phyloP scores from a whole-genome alignment of 2,329 filamentous ascomycete species.

The Exserohilum rostratum region DNA sequence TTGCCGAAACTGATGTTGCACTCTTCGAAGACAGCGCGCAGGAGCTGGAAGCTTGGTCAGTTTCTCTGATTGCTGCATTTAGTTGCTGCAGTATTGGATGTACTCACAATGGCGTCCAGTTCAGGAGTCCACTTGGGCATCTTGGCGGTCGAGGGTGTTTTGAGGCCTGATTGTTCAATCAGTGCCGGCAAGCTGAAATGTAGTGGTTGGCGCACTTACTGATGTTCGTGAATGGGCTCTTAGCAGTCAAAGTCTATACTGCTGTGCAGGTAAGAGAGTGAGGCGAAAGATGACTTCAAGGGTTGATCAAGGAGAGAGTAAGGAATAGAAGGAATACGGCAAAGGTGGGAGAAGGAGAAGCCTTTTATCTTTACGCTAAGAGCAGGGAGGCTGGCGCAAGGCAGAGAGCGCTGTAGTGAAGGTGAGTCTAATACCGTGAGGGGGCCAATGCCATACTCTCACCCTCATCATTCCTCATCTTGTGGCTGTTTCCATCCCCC shows the following conservation, averaged over 20 bases:
- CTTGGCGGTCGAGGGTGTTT: neutral
- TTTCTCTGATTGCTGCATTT: no score
- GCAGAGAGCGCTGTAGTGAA: conserved; percentile 10
- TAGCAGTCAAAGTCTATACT: neutral
- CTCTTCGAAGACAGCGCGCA: conserved; percentile 23
- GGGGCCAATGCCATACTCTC: neutral
- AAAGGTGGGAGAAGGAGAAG: neutral
- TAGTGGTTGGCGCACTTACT: neutral
- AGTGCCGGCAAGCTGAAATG: neutral
- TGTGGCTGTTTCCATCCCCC: no score
- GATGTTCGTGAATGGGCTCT: neutral
- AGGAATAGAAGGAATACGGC: neutral
- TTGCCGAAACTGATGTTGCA: conserved; percentile 19
- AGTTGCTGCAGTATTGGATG: neutral
- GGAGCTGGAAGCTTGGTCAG: conserved; percentile 22
- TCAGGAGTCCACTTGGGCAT: conserved; percentile 31
- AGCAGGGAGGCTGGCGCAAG: neutral
- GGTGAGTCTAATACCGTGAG: conserved; percentile 7
- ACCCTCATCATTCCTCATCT: neutral
- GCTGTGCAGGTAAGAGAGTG: neutral
- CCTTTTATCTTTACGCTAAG: neutral
- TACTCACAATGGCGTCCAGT: conserved; percentile 28
- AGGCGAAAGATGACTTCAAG: neutral
- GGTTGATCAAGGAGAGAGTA: neutral
- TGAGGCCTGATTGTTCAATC: neutral